Conservation (phyloP, 2,329 filamentous ascomycete species). For the Fusarium sp. region DNA sequence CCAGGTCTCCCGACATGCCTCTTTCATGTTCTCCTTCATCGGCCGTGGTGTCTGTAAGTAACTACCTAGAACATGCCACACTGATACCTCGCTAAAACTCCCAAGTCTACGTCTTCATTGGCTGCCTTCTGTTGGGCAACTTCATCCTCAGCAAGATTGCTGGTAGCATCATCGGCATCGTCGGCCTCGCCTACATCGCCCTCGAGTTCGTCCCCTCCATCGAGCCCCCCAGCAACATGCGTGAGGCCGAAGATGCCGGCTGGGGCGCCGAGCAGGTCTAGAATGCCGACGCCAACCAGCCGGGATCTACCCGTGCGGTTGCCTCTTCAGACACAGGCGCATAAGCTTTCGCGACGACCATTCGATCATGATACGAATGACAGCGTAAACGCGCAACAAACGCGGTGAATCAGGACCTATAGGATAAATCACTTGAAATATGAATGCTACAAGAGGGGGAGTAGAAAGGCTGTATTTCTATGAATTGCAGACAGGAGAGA, state of each 20-base stretch:
- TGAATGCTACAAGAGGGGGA: constrained; percentile 13
- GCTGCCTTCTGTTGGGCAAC: constrained; percentile 81
- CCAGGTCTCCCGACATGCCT: constrained; percentile 91
- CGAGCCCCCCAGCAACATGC: constrained; percentile 84
- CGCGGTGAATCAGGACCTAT: constrained; percentile 16
- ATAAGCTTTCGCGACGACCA: constrained; percentile 9
- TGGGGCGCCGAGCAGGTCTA: constrained; percentile 84
- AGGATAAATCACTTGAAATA: constrained; percentile 5
- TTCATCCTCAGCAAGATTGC: constrained; percentile 76
- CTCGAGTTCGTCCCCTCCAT: constrained; percentile 83
- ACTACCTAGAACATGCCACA: neutral
- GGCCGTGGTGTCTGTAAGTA: constrained; percentile 92
- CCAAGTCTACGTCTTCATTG: constrained; percentile 94
- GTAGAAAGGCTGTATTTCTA: constrained; percentile 17
- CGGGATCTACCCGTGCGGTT: neutral
- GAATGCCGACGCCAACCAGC: constrained; percentile 22
- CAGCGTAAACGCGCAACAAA: constrained; percentile 16
- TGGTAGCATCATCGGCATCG: constrained; percentile 78
- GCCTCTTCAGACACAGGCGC: constrained; percentile 12
- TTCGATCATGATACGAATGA: constrained; percentile 8
- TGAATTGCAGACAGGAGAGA: constrained; percentile 13
- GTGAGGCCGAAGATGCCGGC: constrained; percentile 74
- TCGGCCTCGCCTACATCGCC: constrained; percentile 80
- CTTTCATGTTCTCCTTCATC: constrained; percentile 97
- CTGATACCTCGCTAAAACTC: neutral